phyloP scores from a whole-genome alignment of 1,284 basidiomycete species.

The Phlebopus sp. region DNA sequence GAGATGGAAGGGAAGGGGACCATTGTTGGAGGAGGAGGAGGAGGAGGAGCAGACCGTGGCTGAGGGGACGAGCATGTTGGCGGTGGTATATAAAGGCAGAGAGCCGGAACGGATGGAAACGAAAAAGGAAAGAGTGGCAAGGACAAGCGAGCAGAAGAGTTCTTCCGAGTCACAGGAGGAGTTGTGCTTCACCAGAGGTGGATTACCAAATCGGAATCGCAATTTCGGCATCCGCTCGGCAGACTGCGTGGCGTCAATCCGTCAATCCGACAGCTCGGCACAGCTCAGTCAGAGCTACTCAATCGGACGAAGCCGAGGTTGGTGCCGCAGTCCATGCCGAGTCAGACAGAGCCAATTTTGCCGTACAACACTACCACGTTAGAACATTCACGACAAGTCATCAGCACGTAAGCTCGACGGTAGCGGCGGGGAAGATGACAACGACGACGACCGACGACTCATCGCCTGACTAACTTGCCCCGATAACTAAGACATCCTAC shows the following conservation, averaged over 20 bases:
- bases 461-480: too few relatives aligned
- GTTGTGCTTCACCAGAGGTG: too few relatives aligned
- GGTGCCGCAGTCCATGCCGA: too few relatives aligned
- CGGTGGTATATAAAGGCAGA: constrained; percentile 31
- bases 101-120: constrained; percentile 32
- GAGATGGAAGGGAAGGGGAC: constrained; percentile 27
- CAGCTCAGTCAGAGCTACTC: neutral
- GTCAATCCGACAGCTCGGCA: too few relatives aligned
- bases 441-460: too few relatives aligned
- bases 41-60: constrained; percentile 6
- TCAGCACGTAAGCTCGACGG: too few relatives aligned
- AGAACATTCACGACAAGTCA: too few relatives aligned
- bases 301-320: neutral
- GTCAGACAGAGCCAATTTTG: neutral
- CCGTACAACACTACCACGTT: neutral
- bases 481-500: too few relatives aligned
- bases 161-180: constrained; percentile 23
- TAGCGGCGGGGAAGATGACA: too few relatives aligned
- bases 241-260: constrained; percentile 6
- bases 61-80: constrained; percentile 1
- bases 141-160: constrained; percentile 27
- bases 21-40: constrained; percentile 4
- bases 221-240: constrained; percentile 8
- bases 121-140: constrained; percentile 25
- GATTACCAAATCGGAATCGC: constrained; percentile 6